Evolutionary conservation across 2,329 filamentous ascomycete genomes (phyloP).

Genomic region (Aspergillus aculeatinus): DNA sequence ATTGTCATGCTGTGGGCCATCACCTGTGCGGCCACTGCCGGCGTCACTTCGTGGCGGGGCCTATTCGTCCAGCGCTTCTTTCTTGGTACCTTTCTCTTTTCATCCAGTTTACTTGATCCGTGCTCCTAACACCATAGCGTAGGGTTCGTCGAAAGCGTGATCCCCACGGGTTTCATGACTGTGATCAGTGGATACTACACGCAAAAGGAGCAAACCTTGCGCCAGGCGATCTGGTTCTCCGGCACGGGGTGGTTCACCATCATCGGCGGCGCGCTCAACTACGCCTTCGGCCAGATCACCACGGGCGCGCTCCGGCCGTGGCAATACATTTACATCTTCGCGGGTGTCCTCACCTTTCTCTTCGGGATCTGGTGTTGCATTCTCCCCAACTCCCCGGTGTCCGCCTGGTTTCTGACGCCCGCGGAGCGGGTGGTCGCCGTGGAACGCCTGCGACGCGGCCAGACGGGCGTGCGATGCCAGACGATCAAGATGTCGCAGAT

Average conservation of each 20-base stretch:
- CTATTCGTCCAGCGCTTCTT: conserved; percentile 68
- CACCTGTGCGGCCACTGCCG: conserved; percentile 68
- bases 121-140: conserved; percentile 3
- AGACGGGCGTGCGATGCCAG: conserved; percentile 63
- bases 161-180: conserved; percentile 67
- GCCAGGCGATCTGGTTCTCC: conserved; percentile 69
- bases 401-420: conserved; percentile 66
- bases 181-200: conserved; percentile 64
- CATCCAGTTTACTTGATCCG: not conserved
- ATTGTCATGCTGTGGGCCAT: conserved; percentile 60
- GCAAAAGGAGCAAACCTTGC: conserved; percentile 62
- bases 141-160: conserved; percentile 61
- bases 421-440: conserved; percentile 65
- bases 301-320: conserved; percentile 58
- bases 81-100: conserved; percentile 37
- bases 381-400: conserved; percentile 64
- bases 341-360: conserved; percentile 61
- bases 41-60: conserved; percentile 62
- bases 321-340: conserved; percentile 71
- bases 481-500: conserved; percentile 62
- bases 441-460: conserved; percentile 61
- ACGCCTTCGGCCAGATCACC: conserved; percentile 64
- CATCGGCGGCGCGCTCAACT: conserved; percentile 64
- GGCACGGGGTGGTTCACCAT: conserved; percentile 58
- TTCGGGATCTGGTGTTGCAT: conserved; percentile 66